phyloP scores from a whole-genome alignment of 306 rosid genomes.

The Cicer yamashitae region DNA sequence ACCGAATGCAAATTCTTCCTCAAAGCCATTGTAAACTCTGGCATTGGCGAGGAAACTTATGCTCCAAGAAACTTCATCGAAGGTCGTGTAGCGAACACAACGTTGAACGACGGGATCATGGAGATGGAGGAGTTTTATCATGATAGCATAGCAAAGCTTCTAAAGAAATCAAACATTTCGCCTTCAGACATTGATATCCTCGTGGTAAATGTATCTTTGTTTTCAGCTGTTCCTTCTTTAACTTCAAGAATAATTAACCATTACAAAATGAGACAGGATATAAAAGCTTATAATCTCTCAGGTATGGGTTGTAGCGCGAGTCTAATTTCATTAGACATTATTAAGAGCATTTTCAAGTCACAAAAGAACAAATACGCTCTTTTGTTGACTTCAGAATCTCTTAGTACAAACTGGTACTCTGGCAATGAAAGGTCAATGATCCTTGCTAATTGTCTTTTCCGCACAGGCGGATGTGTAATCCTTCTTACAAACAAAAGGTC shows the following conservation, averaged over 20 bases:
- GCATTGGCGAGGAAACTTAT: slow-evolving; percentile 91
- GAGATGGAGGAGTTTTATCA: slow-evolving; percentile 86
- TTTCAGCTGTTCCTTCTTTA: slow-evolving; percentile 65
- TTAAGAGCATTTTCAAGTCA: slow-evolving; percentile 59
- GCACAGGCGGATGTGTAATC: slow-evolving; percentile 75
- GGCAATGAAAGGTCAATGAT: slow-evolving; percentile 86
- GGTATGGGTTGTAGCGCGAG: slow-evolving; percentile 99
- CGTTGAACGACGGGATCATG: slow-evolving; percentile 47
- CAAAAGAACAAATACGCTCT: slow-evolving; percentile 66
- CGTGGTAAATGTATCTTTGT: slow-evolving; percentile 82
- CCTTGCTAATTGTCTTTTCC: slow-evolving; percentile 72
- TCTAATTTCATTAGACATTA: slow-evolving; percentile 69
- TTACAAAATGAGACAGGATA: slow-evolving; percentile 74
- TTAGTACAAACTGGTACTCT: slow-evolving; percentile 87
- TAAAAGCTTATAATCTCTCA: slow-evolving; percentile 76
- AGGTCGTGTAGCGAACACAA: slow-evolving; percentile 62
- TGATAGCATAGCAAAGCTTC: slow-evolving; percentile 62
- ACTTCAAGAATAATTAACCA: slow-evolving; percentile 62
- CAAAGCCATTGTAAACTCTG: slow-evolving; percentile 86
- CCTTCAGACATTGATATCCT: slow-evolving; percentile 79
- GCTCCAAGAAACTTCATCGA: slow-evolving; percentile 71
- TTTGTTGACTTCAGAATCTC: slow-evolving; percentile 75
- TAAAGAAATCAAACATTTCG: slow-evolving; percentile 53
- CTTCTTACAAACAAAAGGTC: slow-evolving; percentile 72
- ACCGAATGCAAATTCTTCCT: slow-evolving; percentile 76